Percentiles rank a stretch among this genome's conserved stretches.
phyloP scores from a whole-genome alignment of 192 early-diverging fungal genomes.

The Physocladia obscura region DNA sequence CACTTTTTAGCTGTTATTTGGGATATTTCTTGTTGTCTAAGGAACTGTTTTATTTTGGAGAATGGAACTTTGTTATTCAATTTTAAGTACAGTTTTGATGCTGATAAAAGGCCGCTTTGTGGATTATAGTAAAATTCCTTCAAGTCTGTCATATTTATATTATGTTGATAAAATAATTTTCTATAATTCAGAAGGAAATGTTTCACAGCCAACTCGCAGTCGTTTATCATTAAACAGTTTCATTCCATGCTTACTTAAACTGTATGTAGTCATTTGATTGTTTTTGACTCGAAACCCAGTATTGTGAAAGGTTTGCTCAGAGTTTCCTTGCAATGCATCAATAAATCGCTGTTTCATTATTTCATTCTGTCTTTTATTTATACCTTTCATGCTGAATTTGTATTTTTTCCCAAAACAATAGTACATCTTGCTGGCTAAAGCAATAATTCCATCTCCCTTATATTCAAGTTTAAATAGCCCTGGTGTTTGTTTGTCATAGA shows the following conservation, averaged over 20 bases:
- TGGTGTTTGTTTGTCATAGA: background rate
- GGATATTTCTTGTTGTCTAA: background rate
- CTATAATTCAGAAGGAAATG: conserved; percentile 1
- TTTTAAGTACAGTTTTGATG: conserved; percentile 1
- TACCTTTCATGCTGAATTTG: conserved; percentile 5
- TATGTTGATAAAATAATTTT: no score
- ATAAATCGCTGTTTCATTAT: background rate
- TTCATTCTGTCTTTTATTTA: background rate
- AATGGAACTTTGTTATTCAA: conserved; percentile 5
- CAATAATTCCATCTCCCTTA: background rate
- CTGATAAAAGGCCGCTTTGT: background rate
- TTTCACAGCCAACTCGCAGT: background rate
- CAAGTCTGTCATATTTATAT: background rate
- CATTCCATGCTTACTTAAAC: background rate
- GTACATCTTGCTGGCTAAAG: background rate
- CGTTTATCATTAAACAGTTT: conserved; percentile 11
- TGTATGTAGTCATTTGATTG: background rate
- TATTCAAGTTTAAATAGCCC: background rate
- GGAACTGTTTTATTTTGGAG: background rate
- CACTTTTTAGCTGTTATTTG: background rate
- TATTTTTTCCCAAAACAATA: conserved; percentile 7
- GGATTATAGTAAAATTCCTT: background rate
- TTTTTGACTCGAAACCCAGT: conserved; percentile 15
- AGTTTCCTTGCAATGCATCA: background rate
- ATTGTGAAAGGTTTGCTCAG: background rate